Evolutionary conservation across 768 basidiomycete genomes (phyloP).

Genomic region (Lactarius deliciosus): DNA sequence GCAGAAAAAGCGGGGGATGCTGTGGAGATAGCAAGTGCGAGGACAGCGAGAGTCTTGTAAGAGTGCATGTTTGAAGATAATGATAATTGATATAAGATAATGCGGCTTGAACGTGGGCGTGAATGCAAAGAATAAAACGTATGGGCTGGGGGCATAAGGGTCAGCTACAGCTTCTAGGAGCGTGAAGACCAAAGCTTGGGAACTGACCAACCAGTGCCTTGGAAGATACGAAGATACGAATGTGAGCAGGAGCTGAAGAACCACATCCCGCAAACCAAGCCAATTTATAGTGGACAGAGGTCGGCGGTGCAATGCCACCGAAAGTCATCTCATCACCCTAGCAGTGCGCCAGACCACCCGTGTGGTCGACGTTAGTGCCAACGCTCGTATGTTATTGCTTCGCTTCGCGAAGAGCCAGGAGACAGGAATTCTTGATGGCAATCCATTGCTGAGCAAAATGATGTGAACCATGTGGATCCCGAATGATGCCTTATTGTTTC

Average conservation of each 20-base stretch:
- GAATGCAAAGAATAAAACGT: slow-evolving; percentile 1
- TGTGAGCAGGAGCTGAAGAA: slow-evolving; percentile 5
- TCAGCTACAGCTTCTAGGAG: background rate
- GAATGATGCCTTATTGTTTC: no score
- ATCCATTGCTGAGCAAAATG: no score
- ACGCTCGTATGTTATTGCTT: no score
- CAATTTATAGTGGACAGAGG: background rate
- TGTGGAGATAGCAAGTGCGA: slow-evolving; percentile 3
- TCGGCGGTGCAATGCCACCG: background rate
- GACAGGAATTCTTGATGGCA: no score
- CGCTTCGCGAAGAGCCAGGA: no score
- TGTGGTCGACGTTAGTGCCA: no score
- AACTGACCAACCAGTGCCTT: slow-evolving; percentile 25
- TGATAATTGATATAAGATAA: background rate
- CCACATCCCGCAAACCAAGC: background rate
- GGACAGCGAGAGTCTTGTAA: slow-evolving; percentile 2
- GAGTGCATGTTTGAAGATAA: slow-evolving; percentile 7
- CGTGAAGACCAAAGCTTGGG: background rate
- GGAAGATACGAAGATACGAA: background rate
- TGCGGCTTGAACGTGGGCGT: background rate
- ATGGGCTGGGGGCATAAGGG: background rate
- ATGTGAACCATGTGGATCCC: no score
- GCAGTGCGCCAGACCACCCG: background rate
- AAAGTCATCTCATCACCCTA: background rate
- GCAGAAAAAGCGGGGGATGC: background rate